A percentile compares a stretch with the other conserved stretches of the same genome.
Conservation (phyloP, 2,329 filamentous ascomycete species). For the Sclerotinia subarctica region DNA sequence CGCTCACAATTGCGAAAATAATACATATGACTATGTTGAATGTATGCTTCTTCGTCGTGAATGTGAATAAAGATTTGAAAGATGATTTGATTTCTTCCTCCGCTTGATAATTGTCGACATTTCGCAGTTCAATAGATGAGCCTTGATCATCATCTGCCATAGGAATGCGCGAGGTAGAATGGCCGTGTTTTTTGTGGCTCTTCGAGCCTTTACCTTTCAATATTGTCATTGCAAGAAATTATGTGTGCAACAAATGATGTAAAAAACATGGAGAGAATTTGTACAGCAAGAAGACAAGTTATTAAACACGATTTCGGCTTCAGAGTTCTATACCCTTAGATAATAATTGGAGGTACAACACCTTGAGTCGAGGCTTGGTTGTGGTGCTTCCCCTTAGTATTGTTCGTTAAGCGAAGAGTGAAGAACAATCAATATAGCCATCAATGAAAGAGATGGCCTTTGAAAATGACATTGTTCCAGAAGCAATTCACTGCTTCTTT, state of each 20-base stretch:
- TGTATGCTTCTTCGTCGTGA: conserved; percentile 62
- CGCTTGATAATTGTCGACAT: not conserved
- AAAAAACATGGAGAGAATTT: not conserved
- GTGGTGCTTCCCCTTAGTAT: conserved; percentile 23
- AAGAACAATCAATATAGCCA: conserved; percentile 20
- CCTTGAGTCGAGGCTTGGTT: not conserved
- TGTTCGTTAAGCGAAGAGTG: conserved; percentile 27
- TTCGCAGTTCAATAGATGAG: conserved; percentile 16
- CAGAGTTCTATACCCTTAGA: not conserved
- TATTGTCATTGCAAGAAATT: conserved; percentile 9
- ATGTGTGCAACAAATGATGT: not conserved
- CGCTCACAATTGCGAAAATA: conserved; percentile 55
- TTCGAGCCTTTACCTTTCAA: conserved; percentile 1
- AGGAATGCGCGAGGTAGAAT: not conserved
- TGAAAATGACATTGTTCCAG: conserved; percentile 3
- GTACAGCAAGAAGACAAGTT: not conserved
- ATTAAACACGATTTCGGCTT: not conserved
- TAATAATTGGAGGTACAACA: not conserved
- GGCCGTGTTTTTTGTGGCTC: not conserved
- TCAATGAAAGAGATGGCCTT: not conserved
- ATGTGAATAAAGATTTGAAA: conserved; percentile 58
- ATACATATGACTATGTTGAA: conserved; percentile 54
- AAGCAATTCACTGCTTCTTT: not conserved
- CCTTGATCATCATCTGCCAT: conserved; percentile 4
- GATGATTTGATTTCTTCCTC: conserved; percentile 24